Percentiles rank a stretch among this genome's conserved stretches.
Evolutionary conservation across 2,329 filamentous ascomycete genomes (phyloP).

Genomic region (Tolypocladium capitatum): DNA sequence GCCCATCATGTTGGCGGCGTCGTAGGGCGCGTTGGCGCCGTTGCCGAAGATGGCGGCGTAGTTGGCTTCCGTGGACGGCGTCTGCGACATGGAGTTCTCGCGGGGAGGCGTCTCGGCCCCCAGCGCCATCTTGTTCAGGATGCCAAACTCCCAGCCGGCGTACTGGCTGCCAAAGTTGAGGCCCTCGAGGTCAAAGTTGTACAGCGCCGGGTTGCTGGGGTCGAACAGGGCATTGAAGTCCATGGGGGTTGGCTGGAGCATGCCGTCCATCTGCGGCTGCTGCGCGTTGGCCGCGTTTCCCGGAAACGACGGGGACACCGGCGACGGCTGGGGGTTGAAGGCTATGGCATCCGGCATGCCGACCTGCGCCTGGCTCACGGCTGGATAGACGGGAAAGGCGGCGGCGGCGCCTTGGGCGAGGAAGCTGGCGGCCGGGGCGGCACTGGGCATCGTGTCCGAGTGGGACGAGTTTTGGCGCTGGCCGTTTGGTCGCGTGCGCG

Average conservation of each 20-base stretch:
- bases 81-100: slow-evolving; percentile 40
- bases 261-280: slow-evolving; percentile 28
- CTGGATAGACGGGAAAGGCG: slow-evolving; percentile 38
- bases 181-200: slow-evolving; percentile 91
- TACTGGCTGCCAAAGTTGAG: slow-evolving; percentile 88
- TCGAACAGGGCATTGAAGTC: slow-evolving; percentile 61
- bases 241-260: slow-evolving; percentile 36
- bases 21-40: slow-evolving; percentile 35
- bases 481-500: slow-evolving; percentile 30
- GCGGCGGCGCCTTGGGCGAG: slow-evolving; percentile 33
- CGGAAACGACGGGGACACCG: slow-evolving; percentile 62
- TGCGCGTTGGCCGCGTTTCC: slow-evolving; percentile 35
- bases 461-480: slow-evolving; percentile 34
- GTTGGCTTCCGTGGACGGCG: slow-evolving; percentile 22
- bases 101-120: slow-evolving; percentile 63
- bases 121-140: slow-evolving; percentile 82
- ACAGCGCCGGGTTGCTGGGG: slow-evolving; percentile 79
- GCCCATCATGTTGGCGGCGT: slow-evolving; percentile 31
- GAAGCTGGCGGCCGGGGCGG: slow-evolving; percentile 28
- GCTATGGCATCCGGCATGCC: slow-evolving; percentile 33
- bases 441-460: slow-evolving; percentile 27
- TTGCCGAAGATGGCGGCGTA: slow-evolving; percentile 37
- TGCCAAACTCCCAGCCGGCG: slow-evolving; percentile 87
- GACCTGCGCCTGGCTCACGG: slow-evolving; percentile 29
- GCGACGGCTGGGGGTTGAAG: slow-evolving; percentile 57